Evolutionary conservation across 2,329 filamentous ascomycete genomes (phyloP), one percentile per base, ranked within the genome.

Genomic region (Ophiostoma sp.): DNA sequence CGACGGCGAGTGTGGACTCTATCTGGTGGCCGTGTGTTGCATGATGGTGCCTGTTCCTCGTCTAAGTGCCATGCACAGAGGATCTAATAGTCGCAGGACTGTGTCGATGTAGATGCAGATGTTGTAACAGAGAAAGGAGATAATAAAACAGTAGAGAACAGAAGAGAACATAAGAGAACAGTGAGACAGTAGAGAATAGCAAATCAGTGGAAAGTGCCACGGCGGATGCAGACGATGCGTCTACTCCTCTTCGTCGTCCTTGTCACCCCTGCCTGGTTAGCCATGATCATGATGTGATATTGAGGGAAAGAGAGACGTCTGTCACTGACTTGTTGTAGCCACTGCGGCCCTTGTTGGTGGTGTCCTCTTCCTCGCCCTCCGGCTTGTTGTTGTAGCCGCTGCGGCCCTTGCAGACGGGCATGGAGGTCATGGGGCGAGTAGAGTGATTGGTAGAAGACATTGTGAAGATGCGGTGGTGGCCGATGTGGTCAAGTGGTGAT

Each of bases 261-360:
- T 76, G 70, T 70, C 72, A 39, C 70, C 72, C 70, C 73, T 72
- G 72, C 8, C 31, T 41, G 44, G 66, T 67, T 54, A 67, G 66
- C 15, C 23, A 48, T 31, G 7, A 23, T 36, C 2, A 0, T 35
- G 41, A 27, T 35, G 11, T 35, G n/a, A 7, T 13, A 41, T 41
- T 13, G 1, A 3, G 39, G 15, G 39, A 41, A 2, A 41, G 39
- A 41, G 11, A 31, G 27, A 3, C 27, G 2, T 41, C 15, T 41
- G 15, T 13, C 15, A 73, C 76, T 74, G 33, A 77, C 76, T 77
- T 81, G 80, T 83, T 84, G 79, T 83, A 83, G 73, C 82, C 82
- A 68, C 79, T 80, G 72, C 82, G 81, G 76, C 82, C 82, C 71
- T 80, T 78, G 77, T 79, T 78, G 74, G 76, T 75, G 71, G 71